Evolutionary conservation across 495 filamentous ascomycete genomes (phyloP).

Genomic region (Talaromyces liani): DNA sequence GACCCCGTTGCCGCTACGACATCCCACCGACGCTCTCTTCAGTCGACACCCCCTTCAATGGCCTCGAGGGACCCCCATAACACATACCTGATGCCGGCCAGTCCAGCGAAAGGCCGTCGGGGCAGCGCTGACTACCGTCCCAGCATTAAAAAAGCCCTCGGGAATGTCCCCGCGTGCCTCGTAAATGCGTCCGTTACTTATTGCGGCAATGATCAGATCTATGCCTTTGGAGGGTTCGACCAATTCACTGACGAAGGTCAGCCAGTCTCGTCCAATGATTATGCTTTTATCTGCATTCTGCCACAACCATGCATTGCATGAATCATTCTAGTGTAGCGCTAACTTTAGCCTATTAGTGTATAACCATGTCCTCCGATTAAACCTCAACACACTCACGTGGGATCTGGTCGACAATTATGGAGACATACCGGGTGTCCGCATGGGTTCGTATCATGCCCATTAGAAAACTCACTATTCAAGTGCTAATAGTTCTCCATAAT

Average conservation of each 20-base stretch:
- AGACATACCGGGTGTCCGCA: conserved; percentile 94
- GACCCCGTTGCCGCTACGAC: conserved; percentile 11
- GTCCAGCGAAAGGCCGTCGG: conserved; percentile 56
- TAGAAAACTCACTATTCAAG: not conserved
- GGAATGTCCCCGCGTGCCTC: conserved; percentile 85
- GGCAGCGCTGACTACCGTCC: conserved; percentile 67
- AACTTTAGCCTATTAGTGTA: conserved; percentile 55
- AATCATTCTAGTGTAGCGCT: not conserved
- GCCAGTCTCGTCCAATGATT: conserved; percentile 5
- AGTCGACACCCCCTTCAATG: conserved; percentile 22
- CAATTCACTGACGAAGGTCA: conserved; percentile 92
- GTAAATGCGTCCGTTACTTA: conserved; percentile 98
- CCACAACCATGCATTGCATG: not conserved
- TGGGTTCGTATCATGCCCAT: conserved; percentile 56
- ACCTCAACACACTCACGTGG: conserved; percentile 84
- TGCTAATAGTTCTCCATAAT: conserved; percentile 8
- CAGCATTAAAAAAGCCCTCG: conserved; percentile 69
- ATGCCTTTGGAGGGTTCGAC: conserved; percentile 98
- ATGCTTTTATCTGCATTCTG: not conserved
- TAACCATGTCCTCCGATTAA: conserved; percentile 88
- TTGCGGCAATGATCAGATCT: conserved; percentile 91
- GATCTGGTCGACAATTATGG: conserved; percentile 96
- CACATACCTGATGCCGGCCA: conserved; percentile 80
- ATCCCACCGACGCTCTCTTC: conserved; percentile 22
- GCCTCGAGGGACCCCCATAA: conserved; percentile 40